Evolutionary conservation across 1,284 basidiomycete genomes (phyloP).

Genomic region (Erythrobasidium hasegawianum): DNA sequence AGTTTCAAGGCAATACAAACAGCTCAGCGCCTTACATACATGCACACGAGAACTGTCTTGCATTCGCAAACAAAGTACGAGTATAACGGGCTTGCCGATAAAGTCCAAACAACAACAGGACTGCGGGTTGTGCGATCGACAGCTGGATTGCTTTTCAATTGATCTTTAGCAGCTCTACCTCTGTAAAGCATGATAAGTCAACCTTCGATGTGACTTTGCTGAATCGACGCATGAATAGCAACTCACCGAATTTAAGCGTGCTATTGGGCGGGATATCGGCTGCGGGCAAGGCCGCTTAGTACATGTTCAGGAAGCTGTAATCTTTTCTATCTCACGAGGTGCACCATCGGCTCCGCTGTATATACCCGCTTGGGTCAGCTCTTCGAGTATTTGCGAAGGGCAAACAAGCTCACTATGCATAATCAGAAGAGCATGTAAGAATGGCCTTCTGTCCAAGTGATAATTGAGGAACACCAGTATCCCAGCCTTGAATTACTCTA

Average conservation of each 20-base stretch:
- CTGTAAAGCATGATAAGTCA: neutral
- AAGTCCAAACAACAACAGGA: too few relatives aligned
- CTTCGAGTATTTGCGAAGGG: too few relatives aligned
- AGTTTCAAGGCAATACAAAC: too few relatives aligned
- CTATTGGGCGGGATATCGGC: neutral
- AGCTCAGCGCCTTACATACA: too few relatives aligned
- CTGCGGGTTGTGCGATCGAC: too few relatives aligned
- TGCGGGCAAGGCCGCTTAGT: neutral
- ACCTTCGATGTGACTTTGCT: neutral
- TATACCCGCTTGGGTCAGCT: too few relatives aligned
- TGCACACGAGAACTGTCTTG: too few relatives aligned
- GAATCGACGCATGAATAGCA: neutral
- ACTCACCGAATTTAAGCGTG: conserved; percentile 10
- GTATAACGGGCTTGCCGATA: too few relatives aligned
- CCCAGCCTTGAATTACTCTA: conserved; percentile 70
- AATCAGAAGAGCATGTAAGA: conserved; percentile 28
- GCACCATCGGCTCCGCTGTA: neutral
- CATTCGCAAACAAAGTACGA: too few relatives aligned
- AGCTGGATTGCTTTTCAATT: neutral
- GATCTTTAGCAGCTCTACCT: conserved; percentile 3
- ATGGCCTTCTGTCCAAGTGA: conserved; percentile 51
- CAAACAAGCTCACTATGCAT: conserved; percentile 3
- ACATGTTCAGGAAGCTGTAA: neutral
- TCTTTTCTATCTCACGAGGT: neutral
- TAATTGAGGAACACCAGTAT: conserved; percentile 62